Conservation (phyloP, 805 yeast species). For the Schizosaccharomyces cryophilus region DNA sequence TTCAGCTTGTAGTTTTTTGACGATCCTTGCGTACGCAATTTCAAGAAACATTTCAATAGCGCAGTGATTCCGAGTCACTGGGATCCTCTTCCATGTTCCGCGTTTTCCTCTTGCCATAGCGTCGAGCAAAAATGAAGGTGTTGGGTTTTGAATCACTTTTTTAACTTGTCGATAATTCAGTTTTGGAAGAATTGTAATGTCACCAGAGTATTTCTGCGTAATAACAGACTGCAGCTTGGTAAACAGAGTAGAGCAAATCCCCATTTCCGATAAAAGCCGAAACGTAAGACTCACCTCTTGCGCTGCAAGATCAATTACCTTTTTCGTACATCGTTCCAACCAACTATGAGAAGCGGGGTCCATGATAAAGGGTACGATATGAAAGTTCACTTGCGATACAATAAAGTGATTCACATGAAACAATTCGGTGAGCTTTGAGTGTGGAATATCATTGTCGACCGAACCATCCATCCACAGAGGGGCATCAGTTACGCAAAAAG, state of each 20-base stretch:
- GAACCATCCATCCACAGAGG: conserved; percentile 86
- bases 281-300: conserved; percentile 58
- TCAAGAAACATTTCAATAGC: conserved; percentile 17
- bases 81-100: conserved; percentile 69
- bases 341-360: conserved; percentile 8
- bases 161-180: conserved; percentile 30
- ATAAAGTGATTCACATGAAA: conserved; percentile 91
- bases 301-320: conserved; percentile 12
- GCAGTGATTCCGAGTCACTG: conserved; percentile 42
- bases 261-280: conserved; percentile 49
- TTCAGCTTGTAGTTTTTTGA: not conserved
- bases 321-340: conserved; percentile 30
- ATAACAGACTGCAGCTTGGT: conserved; percentile 53
- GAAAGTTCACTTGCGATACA: conserved; percentile 94
- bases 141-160: conserved; percentile 55
- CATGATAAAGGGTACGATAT: conserved; percentile 53
- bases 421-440: conserved; percentile 77
- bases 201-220: conserved; percentile 77
- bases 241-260: conserved; percentile 45
- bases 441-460: conserved; percentile 82
- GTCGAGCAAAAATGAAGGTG: conserved; percentile 45
- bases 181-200: conserved; percentile 76
- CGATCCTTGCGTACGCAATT: not conserved
- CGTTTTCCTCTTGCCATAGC: conserved; percentile 61
- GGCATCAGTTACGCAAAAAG: conserved; percentile 52